Evolutionary conservation across 192 early-diverging fungal genomes (phyloP).

Genomic region (Hyaloraphidium curvatum): DNA sequence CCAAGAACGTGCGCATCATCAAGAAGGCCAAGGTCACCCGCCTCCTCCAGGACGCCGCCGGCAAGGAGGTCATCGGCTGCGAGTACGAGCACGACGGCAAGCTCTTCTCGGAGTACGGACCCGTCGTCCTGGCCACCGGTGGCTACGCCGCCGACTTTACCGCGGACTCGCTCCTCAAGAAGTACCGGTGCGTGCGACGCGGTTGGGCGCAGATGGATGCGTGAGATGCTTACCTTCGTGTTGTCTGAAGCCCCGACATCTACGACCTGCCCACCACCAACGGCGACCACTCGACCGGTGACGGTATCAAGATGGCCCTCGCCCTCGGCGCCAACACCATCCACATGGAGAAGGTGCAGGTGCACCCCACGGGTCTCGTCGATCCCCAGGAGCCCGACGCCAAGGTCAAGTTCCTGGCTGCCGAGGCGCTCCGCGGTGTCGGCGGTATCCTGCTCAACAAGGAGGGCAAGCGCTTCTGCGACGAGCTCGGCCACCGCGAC

Average conservation of each 20-base stretch:
- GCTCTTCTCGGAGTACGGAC: slow-evolving; percentile 40
- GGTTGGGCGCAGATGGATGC: neutral
- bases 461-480: slow-evolving; percentile 71
- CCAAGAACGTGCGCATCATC: slow-evolving; percentile 53
- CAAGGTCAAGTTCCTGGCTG: slow-evolving; percentile 86
- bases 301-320: slow-evolving; percentile 76
- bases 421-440: slow-evolving; percentile 85
- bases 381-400: slow-evolving; percentile 72
- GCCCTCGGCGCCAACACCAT: slow-evolving; percentile 65
- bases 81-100: slow-evolving; percentile 45
- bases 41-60: slow-evolving; percentile 42
- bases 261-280: slow-evolving; percentile 67
- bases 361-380: slow-evolving; percentile 92
- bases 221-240: neutral
- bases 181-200: slow-evolving; percentile 68
- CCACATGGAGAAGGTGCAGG: slow-evolving; percentile 92
- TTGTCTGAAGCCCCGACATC: slow-evolving; percentile 15
- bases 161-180: slow-evolving; percentile 49
- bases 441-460: slow-evolving; percentile 69
- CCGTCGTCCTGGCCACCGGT: slow-evolving; percentile 82
- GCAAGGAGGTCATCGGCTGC: slow-evolving; percentile 49
- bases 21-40: slow-evolving; percentile 66
- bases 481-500: slow-evolving; percentile 87
- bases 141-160: slow-evolving; percentile 87
- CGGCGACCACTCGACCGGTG: slow-evolving; percentile 84